A percentile compares a stretch with the other conserved stretches of the same genome.
Evolutionary conservation across 495 filamentous ascomycete species (phyloP).

Genomic region (Lepraria neglecta): DNA sequence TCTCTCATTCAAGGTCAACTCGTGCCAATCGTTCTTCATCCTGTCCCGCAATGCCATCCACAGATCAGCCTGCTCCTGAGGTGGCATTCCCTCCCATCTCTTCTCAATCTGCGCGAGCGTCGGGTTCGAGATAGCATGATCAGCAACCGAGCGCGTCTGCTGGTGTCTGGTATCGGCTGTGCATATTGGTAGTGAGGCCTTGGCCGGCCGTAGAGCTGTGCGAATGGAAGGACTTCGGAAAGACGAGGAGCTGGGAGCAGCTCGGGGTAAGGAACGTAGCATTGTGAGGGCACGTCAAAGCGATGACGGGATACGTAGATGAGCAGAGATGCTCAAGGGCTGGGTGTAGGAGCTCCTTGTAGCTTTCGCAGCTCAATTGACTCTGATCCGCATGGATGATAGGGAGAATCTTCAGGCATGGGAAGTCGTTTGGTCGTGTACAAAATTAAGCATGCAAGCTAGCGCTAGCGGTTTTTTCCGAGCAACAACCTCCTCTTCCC

Average conservation of each 20-base stretch:
- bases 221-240: conserved; percentile 20
- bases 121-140: conserved; percentile 94
- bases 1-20: conserved; percentile 93
- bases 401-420: neutral
- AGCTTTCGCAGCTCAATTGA: conserved; percentile 24
- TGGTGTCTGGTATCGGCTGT: conserved; percentile 29
- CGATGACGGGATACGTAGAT: neutral
- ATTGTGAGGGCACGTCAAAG: conserved; percentile 14
- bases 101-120: conserved; percentile 98
- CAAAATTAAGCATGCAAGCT: conserved; percentile 19
- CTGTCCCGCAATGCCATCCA: conserved; percentile 97
- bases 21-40: conserved; percentile 95
- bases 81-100: conserved; percentile 94
- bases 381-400: conserved; percentile 15
- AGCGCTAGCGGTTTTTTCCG: conserved; percentile 17
- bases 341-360: conserved; percentile 17
- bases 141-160: conserved; percentile 59
- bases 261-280: conserved; percentile 29
- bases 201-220: conserved; percentile 10
- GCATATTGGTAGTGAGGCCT: conserved; percentile 12
- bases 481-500: conserved; percentile 10
- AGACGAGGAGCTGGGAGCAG: conserved; percentile 22
- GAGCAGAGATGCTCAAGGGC: conserved; percentile 12
- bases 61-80: conserved; percentile 96
- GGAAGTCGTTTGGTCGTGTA: conserved; percentile 11